Base-by-base conservation (phyloP, 495 filamentous ascomycete species). In the Parachaetomium inaequale region DNA sequence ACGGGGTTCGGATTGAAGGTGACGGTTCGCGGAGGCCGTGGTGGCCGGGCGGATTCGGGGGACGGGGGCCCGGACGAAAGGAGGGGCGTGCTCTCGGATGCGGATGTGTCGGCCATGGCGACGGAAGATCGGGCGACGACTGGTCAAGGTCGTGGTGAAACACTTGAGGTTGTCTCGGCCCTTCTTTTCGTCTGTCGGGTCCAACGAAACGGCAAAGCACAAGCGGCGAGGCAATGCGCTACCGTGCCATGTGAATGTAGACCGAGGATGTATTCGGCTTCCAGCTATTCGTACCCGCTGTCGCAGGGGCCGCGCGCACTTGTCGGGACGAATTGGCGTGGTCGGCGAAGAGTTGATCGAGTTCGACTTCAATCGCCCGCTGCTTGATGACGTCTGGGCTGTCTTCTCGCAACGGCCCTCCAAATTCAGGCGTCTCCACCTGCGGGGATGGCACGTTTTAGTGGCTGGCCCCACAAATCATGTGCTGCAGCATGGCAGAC, bases 1-100 rank as follows among this genome's bases (percentile, higher is more conserved):
- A 80, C 75, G 56, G 78, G 78, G 56, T 81, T 81, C 21, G 76
- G 71, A 47, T 80, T 78, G 67, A 82, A 82, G 7, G 78, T 81
- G 66, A 82, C 79, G 53, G 68, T 80, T 53, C 79, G 75, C 34
- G 68, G 64, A 19, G 74, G 70, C 49, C 68, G 70, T 11, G 73
- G 63, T 7, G 76, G 72, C 14, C 76, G 72, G n/a, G 40, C 49
- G 12, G 70, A 45, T 28, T 75, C 78, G 56, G 73, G 70, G 4
- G 74, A 70, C 0, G 69, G 49, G n/a, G 64, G 47, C 10, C 52
- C 38, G 23, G 71, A 11, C 5, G 61, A 17, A n/a, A 80, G 63
- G 42, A 81, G 72, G 43, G 77, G 76, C 25, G 77, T 76, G 38
- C 49, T 45, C 58, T 75, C 73, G 26, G 60, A 58, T 3, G 58